phyloP scores from a whole-genome alignment of 257 asterid species.

The Cordia subcordata region DNA sequence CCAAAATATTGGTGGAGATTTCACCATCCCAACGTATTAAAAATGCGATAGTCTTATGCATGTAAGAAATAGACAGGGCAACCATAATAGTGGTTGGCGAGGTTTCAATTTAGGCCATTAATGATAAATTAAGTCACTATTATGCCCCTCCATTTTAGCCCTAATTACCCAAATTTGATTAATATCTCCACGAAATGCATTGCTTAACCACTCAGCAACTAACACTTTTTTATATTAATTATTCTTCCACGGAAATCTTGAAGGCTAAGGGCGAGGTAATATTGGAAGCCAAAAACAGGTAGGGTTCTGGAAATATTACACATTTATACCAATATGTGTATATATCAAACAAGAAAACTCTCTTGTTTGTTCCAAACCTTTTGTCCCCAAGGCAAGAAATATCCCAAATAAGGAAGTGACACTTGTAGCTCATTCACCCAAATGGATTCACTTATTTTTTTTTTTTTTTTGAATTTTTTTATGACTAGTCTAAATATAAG shows the following conservation, averaged over 20 bases:
- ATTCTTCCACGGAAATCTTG: conserved; percentile 29
- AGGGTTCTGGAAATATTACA: too few relatives aligned
- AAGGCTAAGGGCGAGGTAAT: conserved; percentile 17
- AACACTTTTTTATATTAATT: not conserved
- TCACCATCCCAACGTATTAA: not conserved
- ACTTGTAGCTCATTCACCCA: conserved; percentile 32
- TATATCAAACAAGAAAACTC: too few relatives aligned
- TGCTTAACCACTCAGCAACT: not conserved
- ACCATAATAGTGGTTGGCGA: conserved; percentile 58
- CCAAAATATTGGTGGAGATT: too few relatives aligned
- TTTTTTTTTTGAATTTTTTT: conserved; percentile 21
- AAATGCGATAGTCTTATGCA: conserved; percentile 26
- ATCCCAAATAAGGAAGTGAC: conserved; percentile 17
- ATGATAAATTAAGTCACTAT: too few relatives aligned
- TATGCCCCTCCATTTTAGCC: conserved; percentile 1
- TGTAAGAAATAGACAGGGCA: conserved; percentile 44
- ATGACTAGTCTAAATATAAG: conserved; percentile 14
- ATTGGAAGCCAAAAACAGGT: not conserved
- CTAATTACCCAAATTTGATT: not conserved
- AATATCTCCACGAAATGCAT: not conserved
- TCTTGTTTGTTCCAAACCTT: not conserved
- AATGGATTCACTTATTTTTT: conserved; percentile 17
- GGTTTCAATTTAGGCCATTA: not conserved
- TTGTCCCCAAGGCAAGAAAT: conserved; percentile 30
- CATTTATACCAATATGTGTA: too few relatives aligned